Evolutionary conservation across 2,329 filamentous ascomycete genomes (phyloP), one percentile per base, ranked within the genome.

Genomic region (Microcera coccophila): DNA sequence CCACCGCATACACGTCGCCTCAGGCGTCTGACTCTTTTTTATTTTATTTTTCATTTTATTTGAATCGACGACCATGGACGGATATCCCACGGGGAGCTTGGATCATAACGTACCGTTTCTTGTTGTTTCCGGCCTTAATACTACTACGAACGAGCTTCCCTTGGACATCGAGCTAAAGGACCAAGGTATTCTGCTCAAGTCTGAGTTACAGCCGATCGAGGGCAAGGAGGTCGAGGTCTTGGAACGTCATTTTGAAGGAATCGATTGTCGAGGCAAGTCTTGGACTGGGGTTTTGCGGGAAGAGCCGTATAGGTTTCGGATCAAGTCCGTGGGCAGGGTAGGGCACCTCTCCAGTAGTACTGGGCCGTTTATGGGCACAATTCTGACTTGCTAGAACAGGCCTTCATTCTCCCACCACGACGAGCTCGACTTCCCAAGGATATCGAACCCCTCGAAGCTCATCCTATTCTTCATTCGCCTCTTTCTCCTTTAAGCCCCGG

Each of bases 51-150:
- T n/a, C n/a, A n/a, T n/a, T n/a, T n/a, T n/a, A n/a, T n/a, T 22
- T 51, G 44, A 44, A 47, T 12, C 45, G 47, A 44, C 44, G 47
- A 61, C 55, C 49, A 93, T 93, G 87, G 85, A 93, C 66, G 86
- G 79, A 57, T 91, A 89, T 68, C 85, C 87, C 41, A 64, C 71
- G 45, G 85, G 84, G 66, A 95, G 90, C 71, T 74, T 95, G 64
- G 81, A 84, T 63, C 90, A 93, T 68, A 94, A 93, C 68, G 76
- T 94, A 57, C 91, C 91, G 26, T 76, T 95, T 44, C 70, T 97
- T 48, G 73, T 94, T 36, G 78, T 95, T 24, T 89, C 89, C 28
- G 93, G 91, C 11, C 76, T 96, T 68, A 60, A 61, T 61, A 53
- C 56, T 45, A 34, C 68, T 65, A 57, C 61, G 19, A 53, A 72